These are phyloP conservation scores for Penicillium dipodomyicola DNA, from an alignment of 495 filamentous ascomycete genomes.

Conservation along the genomic window DNA sequence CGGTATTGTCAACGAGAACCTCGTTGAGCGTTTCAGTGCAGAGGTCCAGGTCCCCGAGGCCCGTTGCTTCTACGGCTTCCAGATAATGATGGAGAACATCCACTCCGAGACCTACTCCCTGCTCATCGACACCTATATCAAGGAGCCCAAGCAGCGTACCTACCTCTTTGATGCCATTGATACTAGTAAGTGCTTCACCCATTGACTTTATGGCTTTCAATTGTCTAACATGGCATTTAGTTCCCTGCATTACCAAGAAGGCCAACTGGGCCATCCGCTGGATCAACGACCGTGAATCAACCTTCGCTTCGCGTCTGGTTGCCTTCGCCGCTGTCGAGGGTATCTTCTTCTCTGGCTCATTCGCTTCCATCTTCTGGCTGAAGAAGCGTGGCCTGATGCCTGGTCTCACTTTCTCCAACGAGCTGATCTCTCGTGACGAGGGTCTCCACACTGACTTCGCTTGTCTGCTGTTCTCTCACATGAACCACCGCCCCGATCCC, in stretches of 20 bases:
- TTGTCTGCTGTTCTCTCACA: conserved; percentile 91
- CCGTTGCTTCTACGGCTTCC: conserved; percentile 99
- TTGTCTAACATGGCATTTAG: conserved; percentile 43
- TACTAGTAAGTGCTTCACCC: conserved; percentile 62
- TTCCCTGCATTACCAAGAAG: conserved; percentile 95
- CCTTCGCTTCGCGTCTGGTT: conserved; percentile 92
- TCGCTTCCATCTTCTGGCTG: conserved; percentile 99
- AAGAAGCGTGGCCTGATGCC: conserved; percentile 99
- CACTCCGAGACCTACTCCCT: conserved; percentile 99
- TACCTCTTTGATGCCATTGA: conserved; percentile 99
- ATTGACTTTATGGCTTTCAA: background rate
- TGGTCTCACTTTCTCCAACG: conserved; percentile 97
- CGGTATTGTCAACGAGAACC: conserved; percentile 99
- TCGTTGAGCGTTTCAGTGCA: conserved; percentile 94
- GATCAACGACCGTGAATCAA: conserved; percentile 89
- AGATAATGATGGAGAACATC: conserved; percentile 99
- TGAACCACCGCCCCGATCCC: conserved; percentile 84
- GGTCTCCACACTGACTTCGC: conserved; percentile 99
- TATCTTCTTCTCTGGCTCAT: conserved; percentile 99
- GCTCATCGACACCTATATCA: conserved; percentile 99
- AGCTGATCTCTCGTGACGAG: conserved; percentile 99
- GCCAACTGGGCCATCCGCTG: conserved; percentile 95
- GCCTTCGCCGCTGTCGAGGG: conserved; percentile 98
- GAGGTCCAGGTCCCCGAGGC: conserved; percentile 98
- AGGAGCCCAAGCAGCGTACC: conserved; percentile 91